These are phyloP conservation scores for Neurospora intermedia DNA, from an alignment of 495 filamentous ascomycete genomes.

Conservation along the genomic window DNA sequence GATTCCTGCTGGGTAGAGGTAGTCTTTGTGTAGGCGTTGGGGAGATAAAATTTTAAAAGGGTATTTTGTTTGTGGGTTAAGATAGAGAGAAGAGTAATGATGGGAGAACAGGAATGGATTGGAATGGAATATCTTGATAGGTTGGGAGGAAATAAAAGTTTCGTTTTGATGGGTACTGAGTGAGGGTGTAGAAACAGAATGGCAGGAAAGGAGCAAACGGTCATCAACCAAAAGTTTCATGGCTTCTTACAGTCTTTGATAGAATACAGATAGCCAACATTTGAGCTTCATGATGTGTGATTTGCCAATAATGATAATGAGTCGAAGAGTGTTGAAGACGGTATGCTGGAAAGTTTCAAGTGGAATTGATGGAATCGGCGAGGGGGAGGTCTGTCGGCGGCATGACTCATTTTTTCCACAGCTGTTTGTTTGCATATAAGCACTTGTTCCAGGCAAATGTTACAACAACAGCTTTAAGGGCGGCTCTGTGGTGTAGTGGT, in stretches of 20 bases:
- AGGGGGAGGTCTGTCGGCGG: background rate
- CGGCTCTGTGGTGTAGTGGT: background rate
- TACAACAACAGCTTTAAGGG: background rate
- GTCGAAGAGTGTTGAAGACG: background rate
- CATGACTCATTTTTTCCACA: background rate
- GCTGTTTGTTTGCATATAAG: background rate
- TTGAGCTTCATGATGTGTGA: background rate
- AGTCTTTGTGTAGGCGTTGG: no score
- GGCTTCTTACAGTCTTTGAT: background rate
- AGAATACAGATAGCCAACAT: background rate
- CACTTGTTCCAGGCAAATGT: accelerated
- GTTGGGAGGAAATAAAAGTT: background rate
- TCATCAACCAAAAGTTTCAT: background rate
- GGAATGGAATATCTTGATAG: background rate
- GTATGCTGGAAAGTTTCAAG: background rate
- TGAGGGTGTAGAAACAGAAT: background rate
- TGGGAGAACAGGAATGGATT: background rate
- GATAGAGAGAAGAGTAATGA: background rate
- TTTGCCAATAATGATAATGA: background rate
- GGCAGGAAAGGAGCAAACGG: background rate
- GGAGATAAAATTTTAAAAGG: no score
- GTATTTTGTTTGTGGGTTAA: no score
- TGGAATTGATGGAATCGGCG: no score
- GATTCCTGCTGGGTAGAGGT: no score
- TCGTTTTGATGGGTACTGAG: background rate